phyloP scores from a whole-genome alignment of 2,329 filamentous ascomycete species.

The Dactylellina cionopaga region DNA sequence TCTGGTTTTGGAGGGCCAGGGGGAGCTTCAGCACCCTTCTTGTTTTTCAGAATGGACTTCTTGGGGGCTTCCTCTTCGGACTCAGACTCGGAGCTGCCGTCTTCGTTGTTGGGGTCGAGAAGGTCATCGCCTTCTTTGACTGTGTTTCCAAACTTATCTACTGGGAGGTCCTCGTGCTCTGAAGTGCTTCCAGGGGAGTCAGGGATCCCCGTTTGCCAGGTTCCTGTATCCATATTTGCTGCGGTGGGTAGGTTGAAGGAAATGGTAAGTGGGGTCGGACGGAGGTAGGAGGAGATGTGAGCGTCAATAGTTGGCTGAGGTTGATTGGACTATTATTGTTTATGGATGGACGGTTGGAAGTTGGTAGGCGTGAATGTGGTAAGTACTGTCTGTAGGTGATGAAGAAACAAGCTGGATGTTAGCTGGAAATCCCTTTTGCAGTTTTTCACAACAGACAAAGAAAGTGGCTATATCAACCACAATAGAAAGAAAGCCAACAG shows the following conservation, averaged over 20 bases:
- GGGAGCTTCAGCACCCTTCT: conserved; percentile 70
- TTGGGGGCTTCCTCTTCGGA: conserved; percentile 72
- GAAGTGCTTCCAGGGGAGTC: conserved; percentile 68
- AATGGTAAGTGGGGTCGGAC: conserved; percentile 14
- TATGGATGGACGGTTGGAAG: conserved; percentile 7
- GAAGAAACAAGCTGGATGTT: too few relatives aligned
- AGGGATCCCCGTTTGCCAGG: conserved; percentile 52
- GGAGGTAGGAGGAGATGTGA: not conserved
- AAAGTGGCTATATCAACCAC: too few relatives aligned
- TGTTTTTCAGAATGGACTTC: conserved; percentile 86
- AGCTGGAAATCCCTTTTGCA: too few relatives aligned
- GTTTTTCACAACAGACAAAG: conserved; percentile 45
- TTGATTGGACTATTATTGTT: not conserved
- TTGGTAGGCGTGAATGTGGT: conserved; percentile 1
- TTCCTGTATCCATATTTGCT: conserved; percentile 41
- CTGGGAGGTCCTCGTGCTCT: conserved; percentile 61
- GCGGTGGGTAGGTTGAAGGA: not conserved
- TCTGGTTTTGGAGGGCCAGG: conserved; percentile 66
- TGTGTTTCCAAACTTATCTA: conserved; percentile 75
- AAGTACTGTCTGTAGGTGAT: too few relatives aligned
- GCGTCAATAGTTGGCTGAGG: not conserved
- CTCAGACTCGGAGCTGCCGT: conserved; percentile 62
- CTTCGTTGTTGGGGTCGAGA: conserved; percentile 63
- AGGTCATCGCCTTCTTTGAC: conserved; percentile 72
- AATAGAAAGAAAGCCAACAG: too few relatives aligned